phyloP scores from a whole-genome alignment of 768 basidiomycete species.

The Daedaleopsis nitida region DNA sequence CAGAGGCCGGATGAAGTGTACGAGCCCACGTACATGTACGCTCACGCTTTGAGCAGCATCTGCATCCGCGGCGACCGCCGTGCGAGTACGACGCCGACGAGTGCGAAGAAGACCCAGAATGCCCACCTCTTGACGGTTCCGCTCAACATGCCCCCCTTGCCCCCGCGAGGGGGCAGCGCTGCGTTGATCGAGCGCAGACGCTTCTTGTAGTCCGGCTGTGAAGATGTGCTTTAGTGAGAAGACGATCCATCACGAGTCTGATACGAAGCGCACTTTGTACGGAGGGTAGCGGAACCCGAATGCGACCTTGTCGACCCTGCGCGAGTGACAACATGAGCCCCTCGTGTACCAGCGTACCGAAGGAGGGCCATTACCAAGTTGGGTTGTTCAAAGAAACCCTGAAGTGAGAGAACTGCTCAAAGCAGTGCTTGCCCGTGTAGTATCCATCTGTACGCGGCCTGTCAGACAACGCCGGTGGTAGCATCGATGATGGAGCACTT shows the following conservation, averaged over 20 bases:
- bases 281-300: slow-evolving; percentile 40
- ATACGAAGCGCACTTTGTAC: slow-evolving; percentile 31
- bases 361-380: slow-evolving; percentile 33
- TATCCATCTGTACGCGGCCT: slow-evolving; percentile 49
- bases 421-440: slow-evolving; percentile 72
- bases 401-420: slow-evolving; percentile 78
- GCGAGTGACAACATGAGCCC: neutral
- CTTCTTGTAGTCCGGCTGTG: slow-evolving; percentile 9
- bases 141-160: neutral
- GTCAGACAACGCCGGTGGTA: neutral
- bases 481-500: slow-evolving; percentile 25
- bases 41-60: slow-evolving; percentile 1
- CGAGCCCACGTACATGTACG: neutral
- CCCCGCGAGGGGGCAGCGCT: slow-evolving; percentile 14
- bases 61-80: slow-evolving; percentile 1
- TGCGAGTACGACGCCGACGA: slow-evolving; percentile 17
- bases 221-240: too few relatives aligned
- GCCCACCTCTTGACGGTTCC: slow-evolving; percentile 18
- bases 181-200: neutral
- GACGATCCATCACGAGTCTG: too few relatives aligned
- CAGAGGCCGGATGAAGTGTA: neutral
- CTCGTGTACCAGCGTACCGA: neutral
- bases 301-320: slow-evolving; percentile 35
- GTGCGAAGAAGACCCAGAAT: slow-evolving; percentile 18
- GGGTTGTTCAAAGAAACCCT: slow-evolving; percentile 55